phyloP scores from a whole-genome alignment of 176 grass and related monocot species.

The Microstegium vimineum region DNA sequence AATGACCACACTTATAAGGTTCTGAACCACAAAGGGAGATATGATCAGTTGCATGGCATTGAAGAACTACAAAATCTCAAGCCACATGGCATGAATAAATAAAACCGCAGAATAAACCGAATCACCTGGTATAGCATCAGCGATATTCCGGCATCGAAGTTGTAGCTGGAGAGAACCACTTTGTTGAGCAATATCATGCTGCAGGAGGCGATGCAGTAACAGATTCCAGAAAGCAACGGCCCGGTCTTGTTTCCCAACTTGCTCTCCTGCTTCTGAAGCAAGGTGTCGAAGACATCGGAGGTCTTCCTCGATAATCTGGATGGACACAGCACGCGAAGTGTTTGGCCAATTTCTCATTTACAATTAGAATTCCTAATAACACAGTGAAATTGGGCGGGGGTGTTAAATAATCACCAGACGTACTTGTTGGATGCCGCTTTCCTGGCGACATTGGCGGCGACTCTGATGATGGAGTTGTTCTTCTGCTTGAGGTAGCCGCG shows the following conservation, averaged over 20 bases:
- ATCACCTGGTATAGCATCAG: constrained; percentile 82
- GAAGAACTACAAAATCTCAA: neutral
- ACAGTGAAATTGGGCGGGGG: neutral
- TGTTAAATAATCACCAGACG: neutral
- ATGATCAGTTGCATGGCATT: constrained; percentile 8
- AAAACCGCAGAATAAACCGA: neutral
- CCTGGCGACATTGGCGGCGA: constrained; percentile 42
- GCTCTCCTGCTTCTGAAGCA: constrained; percentile 58
- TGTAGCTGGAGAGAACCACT: constrained; percentile 74
- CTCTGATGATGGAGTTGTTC: constrained; percentile 69
- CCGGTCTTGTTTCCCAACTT: constrained; percentile 43
- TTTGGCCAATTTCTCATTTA: neutral
- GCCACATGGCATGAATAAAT: neutral
- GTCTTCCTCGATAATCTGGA: constrained; percentile 58
- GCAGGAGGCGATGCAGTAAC: constrained; percentile 79
- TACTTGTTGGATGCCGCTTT: constrained; percentile 61
- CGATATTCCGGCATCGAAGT: constrained; percentile 67
- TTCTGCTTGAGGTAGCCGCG: constrained; percentile 71
- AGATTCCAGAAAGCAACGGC: constrained; percentile 58
- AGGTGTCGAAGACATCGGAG: constrained; percentile 46
- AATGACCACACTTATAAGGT: constrained; percentile 66
- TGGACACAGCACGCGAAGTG: neutral
- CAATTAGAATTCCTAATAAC: no score
- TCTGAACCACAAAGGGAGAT: constrained; percentile 45
- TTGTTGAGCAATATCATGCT: constrained; percentile 98